Evolutionary conservation across 176 grass and related monocot species (phyloP).

Genomic region (Cenchrus purpureus): DNA sequence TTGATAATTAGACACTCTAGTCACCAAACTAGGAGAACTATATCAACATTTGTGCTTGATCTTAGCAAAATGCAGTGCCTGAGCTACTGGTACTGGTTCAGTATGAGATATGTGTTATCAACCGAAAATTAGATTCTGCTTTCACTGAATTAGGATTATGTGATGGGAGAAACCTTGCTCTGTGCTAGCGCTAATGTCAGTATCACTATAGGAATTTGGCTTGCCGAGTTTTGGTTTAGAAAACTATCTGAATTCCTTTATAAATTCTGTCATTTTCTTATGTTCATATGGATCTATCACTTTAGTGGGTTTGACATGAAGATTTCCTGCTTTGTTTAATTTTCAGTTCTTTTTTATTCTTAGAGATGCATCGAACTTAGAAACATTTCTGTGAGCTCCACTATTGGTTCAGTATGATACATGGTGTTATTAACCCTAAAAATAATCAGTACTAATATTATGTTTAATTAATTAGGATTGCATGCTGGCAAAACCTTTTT

Average conservation of each 20-base stretch:
- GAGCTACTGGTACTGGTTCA: neutral
- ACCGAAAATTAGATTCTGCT: too few relatives aligned
- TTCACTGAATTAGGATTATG: neutral
- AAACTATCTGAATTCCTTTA: neutral
- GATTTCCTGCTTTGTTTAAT: conserved; percentile 1
- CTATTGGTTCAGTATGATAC: too few relatives aligned
- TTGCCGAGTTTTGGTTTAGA: neutral
- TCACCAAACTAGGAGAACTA: too few relatives aligned
- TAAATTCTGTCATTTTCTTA: neutral
- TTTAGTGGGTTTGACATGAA: neutral
- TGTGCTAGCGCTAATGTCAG: neutral
- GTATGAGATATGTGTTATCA: too few relatives aligned
- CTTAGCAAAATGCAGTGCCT: neutral
- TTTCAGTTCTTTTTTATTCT: neutral
- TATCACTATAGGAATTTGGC: neutral
- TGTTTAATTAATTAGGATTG: neutral
- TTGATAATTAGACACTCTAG: neutral
- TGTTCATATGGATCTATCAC: neutral
- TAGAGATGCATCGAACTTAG: neutral
- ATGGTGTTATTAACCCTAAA: too few relatives aligned
- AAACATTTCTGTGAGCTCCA: neutral
- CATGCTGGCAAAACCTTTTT: neutral
- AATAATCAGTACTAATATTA: neutral
- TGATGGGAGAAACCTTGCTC: neutral
- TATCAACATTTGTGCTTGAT: neutral